Base-by-base conservation (phyloP, 1,284 basidiomycete species). In the Ustilago curta region DNA sequence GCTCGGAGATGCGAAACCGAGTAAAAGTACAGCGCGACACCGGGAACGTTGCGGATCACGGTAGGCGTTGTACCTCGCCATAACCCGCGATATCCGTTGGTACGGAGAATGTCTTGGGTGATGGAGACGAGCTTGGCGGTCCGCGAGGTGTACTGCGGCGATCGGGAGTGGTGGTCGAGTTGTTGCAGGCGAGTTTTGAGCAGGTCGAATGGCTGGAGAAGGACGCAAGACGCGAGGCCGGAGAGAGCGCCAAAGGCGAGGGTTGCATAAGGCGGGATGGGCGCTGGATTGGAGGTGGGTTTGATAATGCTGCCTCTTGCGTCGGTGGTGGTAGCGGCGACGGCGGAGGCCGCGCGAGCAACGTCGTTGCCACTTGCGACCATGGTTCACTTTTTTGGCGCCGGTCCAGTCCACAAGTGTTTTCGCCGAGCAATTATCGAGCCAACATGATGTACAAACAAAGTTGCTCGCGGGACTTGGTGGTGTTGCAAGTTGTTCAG, bases 101-200 rank as follows among this genome's bases (percentile, higher is more conserved):
- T 68, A 2, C 51, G 29, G 14, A 81, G 12, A n/a, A 82, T 78
- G 23, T 67, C 21, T 8, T 49, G 44, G 18, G 70, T 69, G 47
- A 76, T 75, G 1, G 45, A 54, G 4, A 76, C 21, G 18, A 82
- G 61, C 7, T 73, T 66, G 25, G 68, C 59, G 16, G 78, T 79
- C 2, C 72, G 59, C 6, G 67, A 63, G 11, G 61, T 42, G 31
- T 68, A 63, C 45, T 63, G 51, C 48, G 59, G 21, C 29, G 52
- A 12, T 29, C 31, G 16, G 27, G 29, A 19, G 6, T 27, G n/a
- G 42, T 67, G 68, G 39, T 76, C 69, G 0, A 76, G 52, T 49
- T 84, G 82, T 51, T 84, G 83, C 21, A 84, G 59, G 11, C 83
- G 78, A 1, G 83, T 84, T 58, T 84, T 84, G 43, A 84, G 78